Conservation (phyloP, 1,284 basidiomycete species). For the Flammula alnicola region DNA sequence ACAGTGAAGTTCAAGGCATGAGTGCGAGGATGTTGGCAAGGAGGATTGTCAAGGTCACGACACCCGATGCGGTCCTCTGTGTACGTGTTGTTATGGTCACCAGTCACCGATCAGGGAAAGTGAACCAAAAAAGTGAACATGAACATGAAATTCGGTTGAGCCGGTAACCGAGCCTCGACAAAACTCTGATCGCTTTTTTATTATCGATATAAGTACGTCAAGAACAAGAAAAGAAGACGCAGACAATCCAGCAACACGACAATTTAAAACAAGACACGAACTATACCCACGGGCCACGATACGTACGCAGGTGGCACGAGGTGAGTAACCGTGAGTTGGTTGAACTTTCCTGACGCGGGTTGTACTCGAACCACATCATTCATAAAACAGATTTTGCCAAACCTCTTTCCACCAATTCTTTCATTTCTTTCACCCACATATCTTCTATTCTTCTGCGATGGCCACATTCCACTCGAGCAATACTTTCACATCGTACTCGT, state of each 20-base stretch:
- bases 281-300: too few species aligned
- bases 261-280: too few species aligned
- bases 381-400: not conserved
- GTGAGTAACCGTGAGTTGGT: conserved; percentile 10
- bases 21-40: too few species aligned
- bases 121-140: too few species aligned
- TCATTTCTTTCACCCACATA: not conserved
- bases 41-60: not conserved
- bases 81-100: conserved; percentile 22
- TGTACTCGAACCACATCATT: conserved; percentile 13
- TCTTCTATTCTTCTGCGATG: too few species aligned
- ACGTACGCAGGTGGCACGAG: conserved; percentile 15
- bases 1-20: too few species aligned
- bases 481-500: conserved; percentile 45
- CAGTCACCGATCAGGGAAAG: conserved; percentile 12
- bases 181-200: too few species aligned
- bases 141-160: too few species aligned
- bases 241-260: too few species aligned
- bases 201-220: too few species aligned
- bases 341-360: not conserved
- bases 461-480: conserved; percentile 9
- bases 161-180: too few species aligned
- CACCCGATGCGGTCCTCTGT: conserved; percentile 6
- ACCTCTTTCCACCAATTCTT: not conserved
- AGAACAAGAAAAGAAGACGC: too few species aligned